These are phyloP conservation scores for Diaporthe vaccinii DNA, from an alignment of 2,329 filamentous ascomycete species.

Conservation along the genomic window DNA sequence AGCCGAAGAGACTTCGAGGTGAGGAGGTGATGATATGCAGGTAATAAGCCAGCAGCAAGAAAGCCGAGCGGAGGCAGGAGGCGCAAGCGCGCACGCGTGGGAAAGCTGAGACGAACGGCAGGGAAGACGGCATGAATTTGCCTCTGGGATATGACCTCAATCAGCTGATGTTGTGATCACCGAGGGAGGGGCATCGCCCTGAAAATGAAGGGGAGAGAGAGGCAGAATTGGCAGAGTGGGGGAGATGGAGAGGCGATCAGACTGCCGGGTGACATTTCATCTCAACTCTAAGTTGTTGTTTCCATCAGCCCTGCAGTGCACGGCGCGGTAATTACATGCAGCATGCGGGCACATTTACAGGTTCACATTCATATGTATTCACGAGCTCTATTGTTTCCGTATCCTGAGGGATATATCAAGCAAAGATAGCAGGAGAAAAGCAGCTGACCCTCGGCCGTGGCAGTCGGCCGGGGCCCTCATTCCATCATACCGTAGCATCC, in stretches of 20 bases:
- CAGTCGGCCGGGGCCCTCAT: conserved; percentile 16
- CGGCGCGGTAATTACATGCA: background rate
- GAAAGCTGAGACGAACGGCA: conserved; percentile 30
- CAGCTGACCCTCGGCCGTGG: conserved; percentile 19
- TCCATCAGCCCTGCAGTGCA: background rate
- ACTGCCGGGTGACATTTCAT: conserved; percentile 26
- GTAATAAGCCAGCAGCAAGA: background rate
- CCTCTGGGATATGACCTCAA: conserved; percentile 24
- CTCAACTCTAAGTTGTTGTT: conserved; percentile 2
- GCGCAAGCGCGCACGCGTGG: background rate
- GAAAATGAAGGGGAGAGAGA: background rate
- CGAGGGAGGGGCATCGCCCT: background rate
- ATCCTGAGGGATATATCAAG: background rate
- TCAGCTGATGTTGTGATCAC: conserved; percentile 7
- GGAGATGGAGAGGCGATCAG: conserved; percentile 5
- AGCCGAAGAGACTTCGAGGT: background rate
- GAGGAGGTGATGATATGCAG: background rate
- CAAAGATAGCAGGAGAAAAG: background rate
- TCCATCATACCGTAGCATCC: conserved; percentile 22
- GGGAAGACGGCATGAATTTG: conserved; percentile 26
- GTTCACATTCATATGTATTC: background rate
- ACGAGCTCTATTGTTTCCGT: background rate
- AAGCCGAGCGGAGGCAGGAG: background rate
- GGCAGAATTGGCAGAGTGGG: too few relatives aligned
- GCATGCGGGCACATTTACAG: background rate